Percentiles rank a stretch among this genome's conserved stretches.
phyloP scores from a whole-genome alignment of 73 alveolate genomes.

The Urostyla sp. region DNA sequence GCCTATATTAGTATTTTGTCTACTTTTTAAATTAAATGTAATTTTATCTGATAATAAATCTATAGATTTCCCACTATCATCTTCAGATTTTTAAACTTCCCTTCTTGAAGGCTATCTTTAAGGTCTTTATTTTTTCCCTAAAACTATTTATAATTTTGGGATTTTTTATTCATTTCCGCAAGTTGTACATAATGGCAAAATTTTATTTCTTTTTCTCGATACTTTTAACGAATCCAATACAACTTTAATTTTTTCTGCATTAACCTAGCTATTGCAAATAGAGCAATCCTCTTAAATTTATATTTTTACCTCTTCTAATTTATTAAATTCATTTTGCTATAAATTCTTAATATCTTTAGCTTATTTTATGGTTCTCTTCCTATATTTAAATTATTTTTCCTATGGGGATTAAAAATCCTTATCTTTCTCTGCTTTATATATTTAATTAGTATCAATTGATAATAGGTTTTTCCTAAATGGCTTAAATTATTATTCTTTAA shows the following conservation, averaged over 20 bases:
- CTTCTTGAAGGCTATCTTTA: constrained; percentile 27
- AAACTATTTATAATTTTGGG: constrained; percentile 16
- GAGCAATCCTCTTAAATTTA: constrained; percentile 27
- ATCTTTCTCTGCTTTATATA: too few species aligned
- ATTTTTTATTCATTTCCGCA: constrained; percentile 38
- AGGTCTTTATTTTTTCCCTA: constrained; percentile 41
- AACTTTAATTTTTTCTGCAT: constrained; percentile 3
- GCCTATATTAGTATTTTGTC: too few species aligned
- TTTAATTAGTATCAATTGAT: too few species aligned
- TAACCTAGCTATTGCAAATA: background rate
- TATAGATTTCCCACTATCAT: too few species aligned
- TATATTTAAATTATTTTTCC: too few species aligned
- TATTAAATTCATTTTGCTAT: too few species aligned
- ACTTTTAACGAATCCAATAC: background rate
- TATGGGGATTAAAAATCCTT: too few species aligned
- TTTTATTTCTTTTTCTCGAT: background rate
- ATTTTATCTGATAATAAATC: too few species aligned
- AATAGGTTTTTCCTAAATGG: too few species aligned
- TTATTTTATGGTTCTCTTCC: constrained; percentile 27
- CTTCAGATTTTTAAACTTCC: constrained; percentile 27
- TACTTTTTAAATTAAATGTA: too few species aligned
- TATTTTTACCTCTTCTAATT: constrained; percentile 38
- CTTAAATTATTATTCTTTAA: too few species aligned
- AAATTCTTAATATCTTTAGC: background rate
- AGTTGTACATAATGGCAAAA: constrained; percentile 33